phyloP scores from a whole-genome alignment of 306 rosid species.

The Pterocarpus macrocarpus region DNA sequence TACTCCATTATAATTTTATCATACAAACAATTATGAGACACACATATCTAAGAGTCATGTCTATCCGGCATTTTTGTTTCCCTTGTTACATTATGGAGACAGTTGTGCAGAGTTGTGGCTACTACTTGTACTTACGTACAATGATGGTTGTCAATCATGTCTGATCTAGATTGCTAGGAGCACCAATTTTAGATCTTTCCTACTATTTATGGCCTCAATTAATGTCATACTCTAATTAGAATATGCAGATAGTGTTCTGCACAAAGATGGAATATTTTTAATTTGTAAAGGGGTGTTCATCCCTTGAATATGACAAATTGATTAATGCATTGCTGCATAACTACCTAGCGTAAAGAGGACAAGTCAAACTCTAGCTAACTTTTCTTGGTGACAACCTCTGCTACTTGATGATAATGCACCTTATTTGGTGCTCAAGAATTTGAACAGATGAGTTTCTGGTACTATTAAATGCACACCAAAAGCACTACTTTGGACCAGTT shows the following conservation, averaged over 20 bases:
- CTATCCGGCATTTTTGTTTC: background rate
- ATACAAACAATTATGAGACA: background rate
- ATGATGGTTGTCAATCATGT: constrained; percentile 36
- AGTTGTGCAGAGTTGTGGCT: constrained; percentile 11
- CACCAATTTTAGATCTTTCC: constrained; percentile 26
- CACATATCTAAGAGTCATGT: background rate
- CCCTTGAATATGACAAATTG: constrained; percentile 43
- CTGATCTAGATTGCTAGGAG: constrained; percentile 14
- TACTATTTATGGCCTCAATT: constrained; percentile 24
- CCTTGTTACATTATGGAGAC: constrained; percentile 1
- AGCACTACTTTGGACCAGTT: constrained; percentile 54
- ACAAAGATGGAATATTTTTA: constrained; percentile 14
- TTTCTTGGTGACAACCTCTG: constrained; percentile 51
- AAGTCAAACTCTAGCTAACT: constrained; percentile 58
- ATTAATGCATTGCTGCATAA: constrained; percentile 43
- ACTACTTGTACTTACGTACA: constrained; percentile 19
- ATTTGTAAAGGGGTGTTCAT: constrained; percentile 2
- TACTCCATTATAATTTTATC: background rate
- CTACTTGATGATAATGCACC: constrained; percentile 57
- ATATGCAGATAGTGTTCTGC: constrained; percentile 38
- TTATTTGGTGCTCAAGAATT: constrained; percentile 49
- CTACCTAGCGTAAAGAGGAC: constrained; percentile 40
- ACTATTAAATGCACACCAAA: constrained; percentile 47
- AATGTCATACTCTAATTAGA: background rate
- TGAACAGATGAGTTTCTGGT: constrained; percentile 32